phyloP scores from a whole-genome alignment of 306 rosid genomes.

The Pyrus pyrifolia region DNA sequence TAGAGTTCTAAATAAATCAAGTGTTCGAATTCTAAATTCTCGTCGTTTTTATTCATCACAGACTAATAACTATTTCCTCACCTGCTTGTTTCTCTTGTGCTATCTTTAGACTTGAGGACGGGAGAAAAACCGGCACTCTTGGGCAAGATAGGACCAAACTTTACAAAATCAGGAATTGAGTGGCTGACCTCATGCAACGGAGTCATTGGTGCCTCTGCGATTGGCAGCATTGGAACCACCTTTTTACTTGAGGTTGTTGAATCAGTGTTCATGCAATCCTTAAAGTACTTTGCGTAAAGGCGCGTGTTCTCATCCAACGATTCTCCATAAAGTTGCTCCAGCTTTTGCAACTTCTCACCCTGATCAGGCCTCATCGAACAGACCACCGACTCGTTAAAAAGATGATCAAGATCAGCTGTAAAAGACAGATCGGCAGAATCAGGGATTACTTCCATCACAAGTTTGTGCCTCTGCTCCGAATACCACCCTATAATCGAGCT shows the following conservation, averaged over 20 bases:
- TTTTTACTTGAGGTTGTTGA: slow-evolving; percentile 49
- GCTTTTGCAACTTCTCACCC: slow-evolving; percentile 54
- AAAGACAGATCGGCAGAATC: slow-evolving; percentile 66
- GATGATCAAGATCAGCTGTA: slow-evolving; percentile 66
- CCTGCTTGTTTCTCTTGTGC: slow-evolving; percentile 49
- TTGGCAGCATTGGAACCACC: slow-evolving; percentile 76
- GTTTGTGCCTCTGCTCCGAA: slow-evolving; percentile 79
- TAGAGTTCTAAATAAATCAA: slow-evolving; percentile 18
- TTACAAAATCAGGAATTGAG: slow-evolving; percentile 77
- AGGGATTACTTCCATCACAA: slow-evolving; percentile 73
- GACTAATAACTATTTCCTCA: slow-evolving; percentile 12
- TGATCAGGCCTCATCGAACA: slow-evolving; percentile 73
- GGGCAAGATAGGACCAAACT: slow-evolving; percentile 93
- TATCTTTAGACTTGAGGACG: slow-evolving; percentile 37
- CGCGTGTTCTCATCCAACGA: slow-evolving; percentile 68
- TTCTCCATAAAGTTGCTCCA: slow-evolving; percentile 81
- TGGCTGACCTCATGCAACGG: slow-evolving; percentile 84
- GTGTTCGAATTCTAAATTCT: neutral
- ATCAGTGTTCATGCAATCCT: slow-evolving; percentile 62
- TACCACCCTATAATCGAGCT: slow-evolving; percentile 90
- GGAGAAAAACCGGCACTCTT: slow-evolving; percentile 79
- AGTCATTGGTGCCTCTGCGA: slow-evolving; percentile 96
- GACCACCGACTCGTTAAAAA: slow-evolving; percentile 71
- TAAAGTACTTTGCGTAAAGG: slow-evolving; percentile 75
- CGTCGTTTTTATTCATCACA: neutral